These are phyloP conservation scores for Moringa oleifera DNA, from an alignment of 345 rosid species.

Conservation along the genomic window DNA sequence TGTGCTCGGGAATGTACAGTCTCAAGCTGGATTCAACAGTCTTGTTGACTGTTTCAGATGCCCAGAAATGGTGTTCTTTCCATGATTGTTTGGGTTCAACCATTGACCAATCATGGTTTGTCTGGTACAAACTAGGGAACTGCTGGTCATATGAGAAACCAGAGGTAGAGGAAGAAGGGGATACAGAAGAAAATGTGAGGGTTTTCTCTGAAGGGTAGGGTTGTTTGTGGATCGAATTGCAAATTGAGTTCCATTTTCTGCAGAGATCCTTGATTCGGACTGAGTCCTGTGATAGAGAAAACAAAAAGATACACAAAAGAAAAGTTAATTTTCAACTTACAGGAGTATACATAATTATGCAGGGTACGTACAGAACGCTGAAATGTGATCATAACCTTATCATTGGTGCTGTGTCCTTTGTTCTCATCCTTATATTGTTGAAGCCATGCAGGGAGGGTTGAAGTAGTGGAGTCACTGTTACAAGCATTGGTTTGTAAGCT, in stretches of 20 bases:
- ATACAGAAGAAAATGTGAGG: slow-evolving; percentile 48
- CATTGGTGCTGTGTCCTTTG: slow-evolving; percentile 23
- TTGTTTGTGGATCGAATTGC: slow-evolving; percentile 48
- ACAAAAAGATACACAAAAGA: background rate
- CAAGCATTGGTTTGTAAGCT: slow-evolving; percentile 23
- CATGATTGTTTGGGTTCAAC: slow-evolving; percentile 37
- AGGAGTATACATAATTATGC: no score
- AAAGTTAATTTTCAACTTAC: slow-evolving; percentile 10
- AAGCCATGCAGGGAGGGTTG: slow-evolving; percentile 84
- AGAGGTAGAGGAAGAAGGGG: slow-evolving; percentile 55
- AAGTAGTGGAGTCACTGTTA: slow-evolving; percentile 30
- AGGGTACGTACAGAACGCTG: no score
- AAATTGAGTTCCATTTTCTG: slow-evolving; percentile 55
- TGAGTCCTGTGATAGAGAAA: slow-evolving; percentile 36
- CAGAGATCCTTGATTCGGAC: slow-evolving; percentile 44
- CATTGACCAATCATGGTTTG: slow-evolving; percentile 40
- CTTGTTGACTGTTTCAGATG: slow-evolving; percentile 20
- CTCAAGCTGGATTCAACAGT: slow-evolving; percentile 29
- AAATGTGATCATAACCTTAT: slow-evolving; percentile 31
- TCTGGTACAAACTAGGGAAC: slow-evolving; percentile 31
- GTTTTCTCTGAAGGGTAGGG: slow-evolving; percentile 36
- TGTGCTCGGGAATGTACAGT: slow-evolving; percentile 41
- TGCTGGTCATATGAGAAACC: slow-evolving; percentile 41
- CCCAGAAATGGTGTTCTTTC: slow-evolving; percentile 31
- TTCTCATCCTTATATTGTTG: slow-evolving; percentile 58